phyloP scores from a whole-genome alignment of 495 filamentous ascomycete species.

The Penicillium pulvis region DNA sequence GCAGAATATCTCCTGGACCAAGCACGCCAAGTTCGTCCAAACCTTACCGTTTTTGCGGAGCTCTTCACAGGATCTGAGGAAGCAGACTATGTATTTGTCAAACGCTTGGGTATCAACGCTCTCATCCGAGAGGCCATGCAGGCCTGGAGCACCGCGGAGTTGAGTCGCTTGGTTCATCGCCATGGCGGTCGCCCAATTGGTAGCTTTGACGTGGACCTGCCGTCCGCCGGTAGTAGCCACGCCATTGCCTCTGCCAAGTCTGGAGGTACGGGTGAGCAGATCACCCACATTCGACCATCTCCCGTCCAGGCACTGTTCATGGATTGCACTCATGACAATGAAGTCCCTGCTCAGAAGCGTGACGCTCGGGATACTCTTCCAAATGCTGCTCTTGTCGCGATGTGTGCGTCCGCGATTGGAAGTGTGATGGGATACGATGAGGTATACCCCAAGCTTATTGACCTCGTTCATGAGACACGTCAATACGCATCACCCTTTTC shows the following conservation, averaged over 20 bases:
- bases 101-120: slow-evolving; percentile 83
- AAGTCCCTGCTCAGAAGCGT: slow-evolving; percentile 91
- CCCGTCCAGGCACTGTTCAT: slow-evolving; percentile 95
- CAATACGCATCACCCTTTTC: slow-evolving; percentile 76
- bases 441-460: slow-evolving; percentile 86
- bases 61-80: slow-evolving; percentile 96
- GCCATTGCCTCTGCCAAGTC: slow-evolving; percentile 40
- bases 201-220: slow-evolving; percentile 82
- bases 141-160: slow-evolving; percentile 89
- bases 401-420: slow-evolving; percentile 92
- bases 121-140: slow-evolving; percentile 98
- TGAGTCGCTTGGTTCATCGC: slow-evolving; percentile 89
- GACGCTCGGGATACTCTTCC: slow-evolving; percentile 93
- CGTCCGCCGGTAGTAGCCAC: slow-evolving; percentile 42
- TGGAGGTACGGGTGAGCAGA: slow-evolving; percentile 55
- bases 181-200: slow-evolving; percentile 95
- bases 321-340: slow-evolving; percentile 99
- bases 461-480: slow-evolving; percentile 86
- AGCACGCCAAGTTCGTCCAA: slow-evolving; percentile 82
- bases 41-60: slow-evolving; percentile 91
- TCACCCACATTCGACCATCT: slow-evolving; percentile 73
- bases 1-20: slow-evolving; percentile 94
- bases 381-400: slow-evolving; percentile 91
- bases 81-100: slow-evolving; percentile 94
- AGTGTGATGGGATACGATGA: slow-evolving; percentile 99